Evolutionary conservation across 129 eudicot genomes (phyloP).

Genomic region (Chrysanthemum lavandulifolium): DNA sequence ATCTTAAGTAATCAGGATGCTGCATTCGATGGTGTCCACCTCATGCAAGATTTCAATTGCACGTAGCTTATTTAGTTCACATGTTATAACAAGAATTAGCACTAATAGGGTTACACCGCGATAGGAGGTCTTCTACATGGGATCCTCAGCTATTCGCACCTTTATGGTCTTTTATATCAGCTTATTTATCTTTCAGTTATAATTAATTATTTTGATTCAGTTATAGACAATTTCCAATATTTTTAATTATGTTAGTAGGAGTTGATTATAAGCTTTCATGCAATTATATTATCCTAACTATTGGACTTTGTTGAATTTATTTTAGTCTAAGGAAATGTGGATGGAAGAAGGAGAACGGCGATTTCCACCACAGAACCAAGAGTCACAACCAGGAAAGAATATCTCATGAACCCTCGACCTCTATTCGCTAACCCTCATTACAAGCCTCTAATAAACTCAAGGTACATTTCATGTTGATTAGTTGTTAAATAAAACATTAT

Average conservation of each 20-base stretch:
- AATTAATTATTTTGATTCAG: too few species aligned
- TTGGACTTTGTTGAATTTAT: not conserved
- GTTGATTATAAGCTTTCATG: too few species aligned
- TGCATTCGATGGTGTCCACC: not conserved
- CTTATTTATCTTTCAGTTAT: not conserved
- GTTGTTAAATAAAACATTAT: too few species aligned
- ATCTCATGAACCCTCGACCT: constrained; percentile 71
- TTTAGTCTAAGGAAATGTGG: not conserved
- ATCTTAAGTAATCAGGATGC: not conserved
- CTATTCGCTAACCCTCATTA: constrained; percentile 32
- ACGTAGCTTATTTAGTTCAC: too few species aligned
- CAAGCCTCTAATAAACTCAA: constrained; percentile 59
- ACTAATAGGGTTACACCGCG: not conserved
- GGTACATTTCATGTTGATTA: constrained; percentile 19
- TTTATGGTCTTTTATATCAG: constrained; percentile 17
- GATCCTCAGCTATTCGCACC: constrained; percentile 9
- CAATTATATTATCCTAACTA: too few species aligned
- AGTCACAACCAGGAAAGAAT: constrained; percentile 68
- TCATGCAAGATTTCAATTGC: not conserved
- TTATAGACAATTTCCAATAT: too few species aligned
- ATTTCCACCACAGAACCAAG: constrained; percentile 73
- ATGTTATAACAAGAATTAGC: not conserved
- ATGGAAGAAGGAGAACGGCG: constrained; percentile 18
- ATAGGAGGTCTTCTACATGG: not conserved
- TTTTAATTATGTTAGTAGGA: too few species aligned